phyloP scores from a whole-genome alignment of 352 stramenopile genomes.

The Phytophthora sansomeana region DNA sequence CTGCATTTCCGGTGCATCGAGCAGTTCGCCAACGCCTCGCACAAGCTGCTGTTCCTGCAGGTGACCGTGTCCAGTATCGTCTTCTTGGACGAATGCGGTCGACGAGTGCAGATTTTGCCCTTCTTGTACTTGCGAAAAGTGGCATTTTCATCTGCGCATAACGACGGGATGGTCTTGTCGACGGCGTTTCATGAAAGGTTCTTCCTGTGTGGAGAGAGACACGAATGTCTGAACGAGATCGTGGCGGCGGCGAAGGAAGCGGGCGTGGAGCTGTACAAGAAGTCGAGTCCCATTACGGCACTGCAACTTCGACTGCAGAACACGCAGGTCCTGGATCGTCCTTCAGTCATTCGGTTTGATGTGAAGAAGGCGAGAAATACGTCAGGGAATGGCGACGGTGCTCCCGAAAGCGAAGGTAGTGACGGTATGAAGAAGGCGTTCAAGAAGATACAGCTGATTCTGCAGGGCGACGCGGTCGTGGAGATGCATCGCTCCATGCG shows the following conservation, averaged over 20 bases:
- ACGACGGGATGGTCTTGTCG: slow-evolving; percentile 65
- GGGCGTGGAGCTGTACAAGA: slow-evolving; percentile 50
- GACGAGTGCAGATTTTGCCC: slow-evolving; percentile 50
- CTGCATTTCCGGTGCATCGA: slow-evolving; percentile 71
- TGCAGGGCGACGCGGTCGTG: slow-evolving; percentile 64
- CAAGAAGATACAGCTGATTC: slow-evolving; percentile 70
- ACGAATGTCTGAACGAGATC: slow-evolving; percentile 72
- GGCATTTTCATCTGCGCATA: slow-evolving; percentile 49
- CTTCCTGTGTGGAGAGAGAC: slow-evolving; percentile 67
- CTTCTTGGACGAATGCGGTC: slow-evolving; percentile 61
- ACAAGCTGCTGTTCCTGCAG: slow-evolving; percentile 60
- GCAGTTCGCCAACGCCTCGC: slow-evolving; percentile 71
- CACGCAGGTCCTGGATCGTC: slow-evolving; percentile 60
- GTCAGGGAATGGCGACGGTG: slow-evolving; percentile 23
- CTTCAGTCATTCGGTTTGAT: slow-evolving; percentile 73
- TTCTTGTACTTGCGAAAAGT: slow-evolving; percentile 67
- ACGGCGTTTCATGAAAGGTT: slow-evolving; percentile 74
- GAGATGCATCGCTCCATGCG: slow-evolving; percentile 72
- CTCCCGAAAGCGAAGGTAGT: slow-evolving; percentile 23
- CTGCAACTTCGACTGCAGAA: slow-evolving; percentile 69
- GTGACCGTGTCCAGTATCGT: slow-evolving; percentile 57
- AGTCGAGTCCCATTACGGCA: slow-evolving; percentile 49
- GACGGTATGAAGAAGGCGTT: slow-evolving; percentile 46
- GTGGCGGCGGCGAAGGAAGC: slow-evolving; percentile 50
- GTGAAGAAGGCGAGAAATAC: slow-evolving; percentile 51